Evolutionary conservation across 495 filamentous ascomycete species (phyloP).

Genomic region (Penicillium argentinense): DNA sequence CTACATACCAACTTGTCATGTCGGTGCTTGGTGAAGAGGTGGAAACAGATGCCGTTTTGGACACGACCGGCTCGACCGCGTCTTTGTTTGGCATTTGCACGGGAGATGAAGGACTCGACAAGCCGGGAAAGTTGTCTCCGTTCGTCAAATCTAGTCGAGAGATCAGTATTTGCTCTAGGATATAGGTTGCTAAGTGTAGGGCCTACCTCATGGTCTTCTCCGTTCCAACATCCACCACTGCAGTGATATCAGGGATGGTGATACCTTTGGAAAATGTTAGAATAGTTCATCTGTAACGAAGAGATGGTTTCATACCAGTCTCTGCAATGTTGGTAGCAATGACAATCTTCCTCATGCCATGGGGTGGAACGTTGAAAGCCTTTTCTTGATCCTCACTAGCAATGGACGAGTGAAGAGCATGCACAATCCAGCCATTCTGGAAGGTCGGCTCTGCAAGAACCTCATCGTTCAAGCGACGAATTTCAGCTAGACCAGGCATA

Average conservation of each 20-base stretch:
- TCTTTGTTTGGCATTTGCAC: conserved; percentile 90
- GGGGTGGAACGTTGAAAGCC: conserved; percentile 81
- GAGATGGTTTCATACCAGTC: conserved; percentile 55
- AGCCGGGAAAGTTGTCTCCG: conserved; percentile 84
- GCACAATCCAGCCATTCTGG: conserved; percentile 69
- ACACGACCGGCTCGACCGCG: conserved; percentile 95
- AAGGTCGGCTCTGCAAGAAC: conserved; percentile 71
- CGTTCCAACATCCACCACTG: conserved; percentile 91
- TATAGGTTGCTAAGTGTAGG: not conserved
- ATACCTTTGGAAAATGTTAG: conserved; percentile 47
- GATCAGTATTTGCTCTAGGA: not conserved
- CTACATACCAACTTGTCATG: conserved; percentile 62
- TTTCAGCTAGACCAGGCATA: conserved; percentile 90
- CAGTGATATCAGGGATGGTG: conserved; percentile 94
- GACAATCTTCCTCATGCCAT: conserved; percentile 83
- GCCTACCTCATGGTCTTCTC: conserved; percentile 84
- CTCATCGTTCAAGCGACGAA: conserved; percentile 81
- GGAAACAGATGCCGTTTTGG: conserved; percentile 90
- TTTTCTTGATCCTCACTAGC: conserved; percentile 95
- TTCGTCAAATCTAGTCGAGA: conserved; percentile 72
- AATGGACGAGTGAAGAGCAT: conserved; percentile 89
- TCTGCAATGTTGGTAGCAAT: conserved; percentile 96
- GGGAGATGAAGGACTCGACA: conserved; percentile 89
- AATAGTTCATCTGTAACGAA: not conserved
- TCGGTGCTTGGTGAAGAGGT: conserved; percentile 85